Evolutionary conservation across 202 grass and related monocot species (phyloP).

Genomic region (Saccharum hybrid): DNA sequence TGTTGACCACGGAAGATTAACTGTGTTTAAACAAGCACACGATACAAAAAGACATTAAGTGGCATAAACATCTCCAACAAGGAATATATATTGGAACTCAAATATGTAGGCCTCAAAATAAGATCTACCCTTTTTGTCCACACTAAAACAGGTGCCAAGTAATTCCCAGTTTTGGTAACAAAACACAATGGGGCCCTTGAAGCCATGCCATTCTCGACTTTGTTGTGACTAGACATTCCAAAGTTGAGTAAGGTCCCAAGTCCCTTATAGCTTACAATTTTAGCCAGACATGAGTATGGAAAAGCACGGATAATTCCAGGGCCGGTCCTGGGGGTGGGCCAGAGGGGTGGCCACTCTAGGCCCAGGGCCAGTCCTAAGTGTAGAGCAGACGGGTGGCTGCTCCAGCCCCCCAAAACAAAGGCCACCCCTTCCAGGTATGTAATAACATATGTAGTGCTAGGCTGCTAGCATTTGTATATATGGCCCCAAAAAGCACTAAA

Average conservation of each 20-base stretch:
- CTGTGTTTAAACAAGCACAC: background rate
- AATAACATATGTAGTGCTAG: too few relatives aligned
- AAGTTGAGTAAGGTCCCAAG: slow-evolving; percentile 28
- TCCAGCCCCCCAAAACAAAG: background rate
- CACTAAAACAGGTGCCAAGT: background rate
- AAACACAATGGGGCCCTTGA: background rate
- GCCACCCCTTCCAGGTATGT: background rate
- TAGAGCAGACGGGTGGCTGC: background rate
- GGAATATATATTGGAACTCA: slow-evolving; percentile 6
- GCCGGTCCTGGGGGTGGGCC: background rate
- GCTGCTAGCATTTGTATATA: background rate
- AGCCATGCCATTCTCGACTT: background rate
- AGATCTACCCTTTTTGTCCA: slow-evolving; percentile 6
- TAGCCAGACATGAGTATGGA: background rate
- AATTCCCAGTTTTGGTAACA: slow-evolving; percentile 15
- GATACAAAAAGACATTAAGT: background rate
- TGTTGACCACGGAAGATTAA: background rate
- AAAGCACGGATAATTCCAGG: background rate
- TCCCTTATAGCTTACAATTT: slow-evolving; percentile 12
- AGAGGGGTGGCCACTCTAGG: too few relatives aligned
- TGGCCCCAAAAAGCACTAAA: background rate
- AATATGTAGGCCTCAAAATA: background rate
- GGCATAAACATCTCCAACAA: background rate
- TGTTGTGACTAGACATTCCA: slow-evolving; percentile 28
- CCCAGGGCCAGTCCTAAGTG: too few relatives aligned